Evolutionary conservation across 148 eudicot genomes (phyloP).

Genomic region (Chenopodium album): DNA sequence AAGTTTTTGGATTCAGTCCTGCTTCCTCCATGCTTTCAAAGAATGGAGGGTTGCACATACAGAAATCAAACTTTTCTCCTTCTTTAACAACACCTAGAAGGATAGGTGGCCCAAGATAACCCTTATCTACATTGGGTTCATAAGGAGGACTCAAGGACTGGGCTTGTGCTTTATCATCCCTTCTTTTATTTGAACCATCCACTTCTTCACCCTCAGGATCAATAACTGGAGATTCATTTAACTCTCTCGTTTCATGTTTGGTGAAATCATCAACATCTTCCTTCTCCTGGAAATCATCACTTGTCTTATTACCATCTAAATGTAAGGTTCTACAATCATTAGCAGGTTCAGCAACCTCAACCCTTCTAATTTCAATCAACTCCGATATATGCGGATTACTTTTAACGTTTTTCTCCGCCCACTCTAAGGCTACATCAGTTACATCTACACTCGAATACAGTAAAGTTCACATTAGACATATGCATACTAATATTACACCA

Average conservation of each 20-base stretch:
- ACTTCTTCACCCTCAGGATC: conserved; percentile 25
- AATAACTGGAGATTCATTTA: conserved; percentile 11
- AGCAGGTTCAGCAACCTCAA: conserved; percentile 23
- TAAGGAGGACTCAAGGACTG: conserved; percentile 10
- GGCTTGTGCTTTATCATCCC: conserved; percentile 19
- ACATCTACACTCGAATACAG: conserved; percentile 50
- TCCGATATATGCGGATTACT: conserved; percentile 72
- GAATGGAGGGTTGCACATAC: conserved; percentile 99
- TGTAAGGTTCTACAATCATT: neutral
- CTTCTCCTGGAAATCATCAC: conserved; percentile 16
- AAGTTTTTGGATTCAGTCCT: conserved; percentile 86
- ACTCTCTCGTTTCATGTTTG: conserved; percentile 4
- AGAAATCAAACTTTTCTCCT: conserved; percentile 85
- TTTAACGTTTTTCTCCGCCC: conserved; percentile 78
- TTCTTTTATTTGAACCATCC: conserved; percentile 13
- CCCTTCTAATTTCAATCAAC: conserved; percentile 77
- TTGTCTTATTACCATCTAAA: neutral
- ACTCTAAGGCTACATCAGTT: conserved; percentile 84
- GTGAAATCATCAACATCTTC: conserved; percentile 11
- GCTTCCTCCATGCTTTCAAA: conserved; percentile 92
- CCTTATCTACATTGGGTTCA: conserved; percentile 30
- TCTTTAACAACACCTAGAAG: conserved; percentile 75
- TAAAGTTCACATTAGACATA: conserved; percentile 8
- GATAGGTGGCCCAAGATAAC: conserved; percentile 58
- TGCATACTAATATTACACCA: neutral